phyloP scores from a whole-genome alignment of 1,284 basidiomycete species.

The Apiotrichum porosum region DNA sequence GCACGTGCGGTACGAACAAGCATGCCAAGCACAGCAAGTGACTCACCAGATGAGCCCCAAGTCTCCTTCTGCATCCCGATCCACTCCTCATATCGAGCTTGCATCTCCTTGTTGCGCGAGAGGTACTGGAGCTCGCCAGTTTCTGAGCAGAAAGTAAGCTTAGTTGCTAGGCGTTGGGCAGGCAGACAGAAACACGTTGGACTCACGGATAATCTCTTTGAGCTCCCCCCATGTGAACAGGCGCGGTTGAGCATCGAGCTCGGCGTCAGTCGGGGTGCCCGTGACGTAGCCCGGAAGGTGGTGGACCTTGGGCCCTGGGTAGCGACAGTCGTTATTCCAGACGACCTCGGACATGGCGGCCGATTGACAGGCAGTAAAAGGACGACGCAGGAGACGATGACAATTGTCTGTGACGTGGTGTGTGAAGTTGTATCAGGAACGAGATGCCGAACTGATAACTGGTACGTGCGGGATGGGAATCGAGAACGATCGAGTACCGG shows the following conservation, averaged over 20 bases:
- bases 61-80: constrained; percentile 29
- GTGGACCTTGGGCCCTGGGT: constrained; percentile 31
- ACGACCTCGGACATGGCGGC: neutral
- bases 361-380: no score
- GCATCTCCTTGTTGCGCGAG: constrained; percentile 41
- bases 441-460: no score
- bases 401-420: no score
- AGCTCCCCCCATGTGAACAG: constrained; percentile 47
- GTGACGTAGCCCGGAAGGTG: constrained; percentile 28
- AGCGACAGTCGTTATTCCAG: constrained; percentile 24
- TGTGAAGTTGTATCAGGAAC: no score
- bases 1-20: neutral
- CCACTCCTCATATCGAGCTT: constrained; percentile 43
- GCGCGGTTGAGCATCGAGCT: constrained; percentile 39
- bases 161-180: neutral
- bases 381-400: no score
- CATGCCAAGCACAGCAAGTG: neutral
- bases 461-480: no score
- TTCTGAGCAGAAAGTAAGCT: constrained; percentile 10
- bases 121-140: constrained; percentile 31
- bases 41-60: constrained; percentile 43
- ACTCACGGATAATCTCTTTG: constrained; percentile 39
- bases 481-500: no score
- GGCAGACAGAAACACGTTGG: neutral
- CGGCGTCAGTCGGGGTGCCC: constrained; percentile 40